Conservation (phyloP, 2,329 filamentous ascomycete genomes). For the Hypoxylon sp. region DNA sequence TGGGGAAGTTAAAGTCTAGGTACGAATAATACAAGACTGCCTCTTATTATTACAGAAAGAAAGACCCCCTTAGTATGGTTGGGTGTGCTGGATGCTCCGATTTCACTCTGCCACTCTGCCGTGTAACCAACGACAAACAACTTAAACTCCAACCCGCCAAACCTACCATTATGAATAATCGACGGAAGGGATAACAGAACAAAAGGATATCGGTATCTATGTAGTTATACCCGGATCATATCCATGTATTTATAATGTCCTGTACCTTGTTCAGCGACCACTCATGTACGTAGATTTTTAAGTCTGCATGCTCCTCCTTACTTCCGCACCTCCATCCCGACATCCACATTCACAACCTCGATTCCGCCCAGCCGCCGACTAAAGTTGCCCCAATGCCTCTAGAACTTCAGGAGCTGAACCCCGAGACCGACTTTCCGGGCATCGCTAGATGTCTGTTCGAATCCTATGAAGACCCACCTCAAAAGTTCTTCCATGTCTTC, state of each 20-base stretch:
- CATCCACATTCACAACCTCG: background rate
- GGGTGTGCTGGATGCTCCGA: background rate
- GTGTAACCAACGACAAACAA: conserved; percentile 4
- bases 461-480: conserved; percentile 46
- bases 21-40: background rate
- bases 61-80: background rate
- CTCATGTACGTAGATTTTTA: background rate
- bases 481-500: conserved; percentile 47
- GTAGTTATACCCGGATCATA: too few species aligned
- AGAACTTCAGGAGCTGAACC: conserved; percentile 35
- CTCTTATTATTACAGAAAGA: background rate
- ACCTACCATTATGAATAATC: background rate
- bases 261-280: background rate
- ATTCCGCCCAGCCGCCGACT: background rate
- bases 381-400: conserved; percentile 5
- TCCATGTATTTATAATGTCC: background rate
- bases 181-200: background rate
- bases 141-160: background rate
- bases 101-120: background rate
- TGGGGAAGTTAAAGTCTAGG: background rate
- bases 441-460: conserved; percentile 45
- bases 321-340: background rate
- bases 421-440: conserved; percentile 45
- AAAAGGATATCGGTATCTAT: background rate
- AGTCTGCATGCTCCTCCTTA: background rate